Conservation (phyloP, 1,284 basidiomycete genomes). For the Trichosporon coremiiforme region DNA sequence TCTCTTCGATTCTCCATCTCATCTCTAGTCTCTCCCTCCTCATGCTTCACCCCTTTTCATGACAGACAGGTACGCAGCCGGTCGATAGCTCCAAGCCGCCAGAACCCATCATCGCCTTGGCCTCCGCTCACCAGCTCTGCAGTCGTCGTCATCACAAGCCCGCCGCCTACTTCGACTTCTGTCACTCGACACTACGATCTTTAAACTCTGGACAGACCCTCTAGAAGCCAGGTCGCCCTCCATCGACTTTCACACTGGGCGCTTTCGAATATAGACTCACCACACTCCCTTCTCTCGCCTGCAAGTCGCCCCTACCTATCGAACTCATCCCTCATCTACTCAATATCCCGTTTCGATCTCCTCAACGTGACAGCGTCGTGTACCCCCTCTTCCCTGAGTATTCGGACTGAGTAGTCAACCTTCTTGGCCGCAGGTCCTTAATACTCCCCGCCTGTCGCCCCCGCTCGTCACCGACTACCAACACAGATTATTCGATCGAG, state of each 20-base stretch:
- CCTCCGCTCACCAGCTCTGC: not conserved
- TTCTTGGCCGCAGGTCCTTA: slow-evolving; percentile 4
- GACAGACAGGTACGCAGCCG: slow-evolving; percentile 4
- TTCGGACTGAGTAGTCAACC: not conserved
- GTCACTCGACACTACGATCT: not conserved
- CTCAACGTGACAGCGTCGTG: slow-evolving; percentile 17
- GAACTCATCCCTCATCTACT: not conserved
- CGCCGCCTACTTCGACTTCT: not conserved
- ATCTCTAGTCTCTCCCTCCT: slow-evolving; percentile 1
- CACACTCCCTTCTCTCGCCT: not conserved
- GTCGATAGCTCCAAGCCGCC: slow-evolving; percentile 8
- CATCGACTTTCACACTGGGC: not conserved
- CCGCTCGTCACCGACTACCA: not conserved
- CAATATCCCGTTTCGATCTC: not conserved
- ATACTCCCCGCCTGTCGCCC: not conserved
- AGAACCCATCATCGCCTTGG: not conserved
- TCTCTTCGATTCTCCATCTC: not conserved
- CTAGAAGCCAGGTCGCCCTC: slow-evolving; percentile 6
- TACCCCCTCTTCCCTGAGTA: slow-evolving; percentile 11
- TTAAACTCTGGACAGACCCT: not conserved
- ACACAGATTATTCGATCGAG: not conserved
- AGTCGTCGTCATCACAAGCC: not conserved
- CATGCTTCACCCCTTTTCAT: slow-evolving; percentile 3
- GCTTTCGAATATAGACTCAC: not conserved
- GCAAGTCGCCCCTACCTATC: not conserved